Base-by-base conservation (phyloP, 2,329 filamentous ascomycete species). In the Cladorrhinum sp. region DNA sequence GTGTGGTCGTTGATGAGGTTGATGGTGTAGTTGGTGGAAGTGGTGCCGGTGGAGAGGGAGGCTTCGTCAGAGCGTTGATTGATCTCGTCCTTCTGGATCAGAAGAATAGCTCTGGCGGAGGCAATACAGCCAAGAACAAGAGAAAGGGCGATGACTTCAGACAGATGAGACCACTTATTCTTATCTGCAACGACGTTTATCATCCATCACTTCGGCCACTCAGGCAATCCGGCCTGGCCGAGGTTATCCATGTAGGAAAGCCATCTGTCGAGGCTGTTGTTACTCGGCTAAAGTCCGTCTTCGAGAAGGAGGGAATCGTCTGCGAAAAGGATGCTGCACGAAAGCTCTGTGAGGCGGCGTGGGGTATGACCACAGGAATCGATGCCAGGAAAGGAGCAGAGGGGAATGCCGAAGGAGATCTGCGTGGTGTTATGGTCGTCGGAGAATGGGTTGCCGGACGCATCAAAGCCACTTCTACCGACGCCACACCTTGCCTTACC, bases 101-200 rank as follows among this genome's bases (percentile, higher is more conserved):
- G 74, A 92, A 88, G 76, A 97, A 97, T 68, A 82, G 72, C 24
- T 69, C 73, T 0, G 65, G 68, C 0, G 69, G 70, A 18, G 67
- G 58, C 1, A 62, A 72, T 6, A 36, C 58, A 48, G 75, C 80
- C 62, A 71, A 73, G 52, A 84, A 80, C 66, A 90, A 86, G 74
- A 91, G 85, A 74, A 93, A 92, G 72, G 88, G 88, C 0, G 93
- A 98, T 69, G 89, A 88, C 61, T 99, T 99, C 71, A 85, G 90
- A 48, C 83, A 97, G 63, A 84, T 96, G 76, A 84, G 95, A 50
- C 95, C 95, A 0, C 79, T 99, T 27, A 92, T 99, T 55, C 80
- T 99, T 52, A 95, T 99, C 67, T 99, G 95, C 78, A 99, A 99
- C 69, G 96, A 99, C 73, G 86, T 98, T 1, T 99, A 99, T 70